Base-by-base conservation (phyloP, 148 eudicot genomes). In the Nyssa sinensis region DNA sequence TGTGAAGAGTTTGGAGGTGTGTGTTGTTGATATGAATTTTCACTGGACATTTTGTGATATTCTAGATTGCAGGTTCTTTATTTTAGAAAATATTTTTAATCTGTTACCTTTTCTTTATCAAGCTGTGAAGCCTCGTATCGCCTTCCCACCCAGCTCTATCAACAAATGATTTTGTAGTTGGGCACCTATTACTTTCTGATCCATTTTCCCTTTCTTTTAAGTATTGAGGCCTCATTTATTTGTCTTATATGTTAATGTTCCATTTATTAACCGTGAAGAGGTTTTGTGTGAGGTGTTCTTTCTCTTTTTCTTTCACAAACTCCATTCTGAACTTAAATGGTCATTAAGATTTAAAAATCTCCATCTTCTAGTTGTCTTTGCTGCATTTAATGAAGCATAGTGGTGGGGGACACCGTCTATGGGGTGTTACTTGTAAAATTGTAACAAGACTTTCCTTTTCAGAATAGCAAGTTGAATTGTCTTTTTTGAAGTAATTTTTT, bases 1-100 rank as follows among this genome's bases (percentile, higher is more conserved):
- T 80, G 99, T 96, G 33, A 91, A 89, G 77, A 85, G 98, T 83
- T 84, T 96, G 85, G 99, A 93, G 97, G 99, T 95, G 33, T 60
- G 85, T 64, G 51, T 81, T 69, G 41, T 78, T 47, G 35, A 14
- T 35, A 53, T 37, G 5, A 28, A 35, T 47, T 29, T 32, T 77
- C 47, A 37, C 71, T 71, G 25, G 51, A 25, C 66, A 19, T 31
- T 23, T 35, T 32, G 4, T 32, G 69, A 12, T 10, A 37, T 62
- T 67, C 39, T 75, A 51, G 33, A 11, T 58, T 59, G 64, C 4
- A 13, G 17, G 44, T 4, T 68, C 27, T 24, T 55, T 70, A 10
- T 55, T n/a, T 1, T 30, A 23, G 44, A 0, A 21, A 34, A 70
- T 17, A 17, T 53, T 19, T 4, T 55, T 55, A n/a, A 19, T 35